Conservation (phyloP, 345 rosid genomes). For the Acer yangbiense region DNA sequence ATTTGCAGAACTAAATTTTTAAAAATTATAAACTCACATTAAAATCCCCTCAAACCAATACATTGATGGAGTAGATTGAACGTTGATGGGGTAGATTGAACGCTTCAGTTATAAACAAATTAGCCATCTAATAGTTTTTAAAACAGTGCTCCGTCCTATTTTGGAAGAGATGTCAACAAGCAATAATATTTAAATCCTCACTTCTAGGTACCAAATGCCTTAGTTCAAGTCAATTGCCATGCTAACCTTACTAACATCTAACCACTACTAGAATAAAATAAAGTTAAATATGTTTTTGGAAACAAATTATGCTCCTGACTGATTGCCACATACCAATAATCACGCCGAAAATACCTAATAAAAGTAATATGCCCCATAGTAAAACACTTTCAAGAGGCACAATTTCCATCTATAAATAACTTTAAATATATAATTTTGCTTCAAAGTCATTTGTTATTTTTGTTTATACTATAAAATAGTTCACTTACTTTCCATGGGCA, state of each 20-base stretch:
- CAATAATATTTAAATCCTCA: not conserved
- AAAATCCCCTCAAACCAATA: not conserved
- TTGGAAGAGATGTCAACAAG: conserved; percentile 1
- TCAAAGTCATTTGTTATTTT: not conserved
- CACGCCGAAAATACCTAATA: not conserved
- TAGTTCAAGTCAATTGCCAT: not conserved
- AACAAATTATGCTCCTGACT: not conserved
- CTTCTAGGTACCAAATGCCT: not conserved
- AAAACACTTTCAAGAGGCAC: not conserved
- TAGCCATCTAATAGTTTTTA: not conserved
- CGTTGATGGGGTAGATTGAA: not conserved
- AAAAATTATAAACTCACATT: not conserved
- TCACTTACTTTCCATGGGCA: conserved; percentile 92
- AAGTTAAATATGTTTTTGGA: not conserved
- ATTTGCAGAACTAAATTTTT: not conserved
- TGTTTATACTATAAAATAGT: not conserved
- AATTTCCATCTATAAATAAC: not conserved
- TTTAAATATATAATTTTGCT: conserved; percentile 7
- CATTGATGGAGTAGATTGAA: not conserved
- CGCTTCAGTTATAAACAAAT: not conserved
- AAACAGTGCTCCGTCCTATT: not conserved
- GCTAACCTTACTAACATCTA: not conserved
- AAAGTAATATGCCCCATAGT: not conserved
- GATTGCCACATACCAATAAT: not conserved
- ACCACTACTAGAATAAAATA: not conserved